These are phyloP conservation scores for Boletus pseudopeckii DNA, from an alignment of 768 basidiomycete species.

Conservation along the genomic window DNA sequence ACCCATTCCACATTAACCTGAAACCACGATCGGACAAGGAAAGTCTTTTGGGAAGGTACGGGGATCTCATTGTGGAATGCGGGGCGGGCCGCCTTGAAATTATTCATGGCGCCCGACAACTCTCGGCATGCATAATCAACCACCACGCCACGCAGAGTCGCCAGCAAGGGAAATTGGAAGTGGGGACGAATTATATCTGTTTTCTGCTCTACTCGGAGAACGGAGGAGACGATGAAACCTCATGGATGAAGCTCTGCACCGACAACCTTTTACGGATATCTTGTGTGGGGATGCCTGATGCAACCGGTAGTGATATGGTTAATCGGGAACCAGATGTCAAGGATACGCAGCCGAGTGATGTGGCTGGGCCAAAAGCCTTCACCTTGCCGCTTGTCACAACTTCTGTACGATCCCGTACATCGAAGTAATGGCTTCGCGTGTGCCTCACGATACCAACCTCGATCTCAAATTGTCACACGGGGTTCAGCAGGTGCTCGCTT, in stretches of 20 bases:
- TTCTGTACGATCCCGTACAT: not conserved
- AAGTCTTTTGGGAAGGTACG: not conserved
- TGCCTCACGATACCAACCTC: too few species aligned
- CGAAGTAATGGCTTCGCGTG: not conserved
- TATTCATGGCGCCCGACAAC: not conserved
- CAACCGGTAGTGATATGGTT: too few species aligned
- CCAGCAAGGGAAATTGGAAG: not conserved
- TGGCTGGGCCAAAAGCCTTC: not conserved
- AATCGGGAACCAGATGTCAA: too few species aligned
- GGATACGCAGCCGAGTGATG: too few species aligned
- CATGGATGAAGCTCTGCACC: constrained; percentile 1
- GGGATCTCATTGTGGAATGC: not conserved
- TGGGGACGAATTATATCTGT: constrained; percentile 1
- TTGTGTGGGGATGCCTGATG: not conserved
- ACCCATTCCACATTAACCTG: not conserved
- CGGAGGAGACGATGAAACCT: not conserved
- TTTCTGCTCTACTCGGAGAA: not conserved
- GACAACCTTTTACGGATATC: constrained; percentile 5
- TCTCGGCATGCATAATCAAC: constrained; percentile 8
- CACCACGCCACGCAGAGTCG: not conserved
- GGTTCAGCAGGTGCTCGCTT: too few species aligned
- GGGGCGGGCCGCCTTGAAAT: constrained; percentile 1
- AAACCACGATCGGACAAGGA: not conserved
- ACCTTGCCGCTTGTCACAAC: not conserved
- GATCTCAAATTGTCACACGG: too few species aligned